phyloP scores from a whole-genome alignment of 2,329 filamentous ascomycete genomes.

The Hortaea werneckii region DNA sequence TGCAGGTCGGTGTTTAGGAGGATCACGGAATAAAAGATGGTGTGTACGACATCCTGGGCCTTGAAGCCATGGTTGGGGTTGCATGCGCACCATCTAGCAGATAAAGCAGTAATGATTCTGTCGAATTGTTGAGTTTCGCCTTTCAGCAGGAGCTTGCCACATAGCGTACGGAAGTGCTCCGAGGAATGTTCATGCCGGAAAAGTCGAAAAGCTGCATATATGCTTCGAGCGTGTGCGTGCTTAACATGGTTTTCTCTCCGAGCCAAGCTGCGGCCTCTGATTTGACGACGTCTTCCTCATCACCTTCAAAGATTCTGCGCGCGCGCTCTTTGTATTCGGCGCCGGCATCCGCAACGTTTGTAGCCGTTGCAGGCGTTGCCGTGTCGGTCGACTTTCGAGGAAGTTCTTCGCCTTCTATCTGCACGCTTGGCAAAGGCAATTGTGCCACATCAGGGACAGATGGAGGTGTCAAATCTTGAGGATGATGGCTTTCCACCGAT shows the following conservation, averaged over 20 bases:
- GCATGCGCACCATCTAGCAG: constrained; percentile 83
- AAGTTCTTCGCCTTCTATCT: constrained; percentile 38
- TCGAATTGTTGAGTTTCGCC: constrained; percentile 97
- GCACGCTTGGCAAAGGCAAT: constrained; percentile 27
- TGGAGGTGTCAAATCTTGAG: constrained; percentile 2
- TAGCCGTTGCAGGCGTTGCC: neutral
- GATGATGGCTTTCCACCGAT: neutral
- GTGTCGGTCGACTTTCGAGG: constrained; percentile 22
- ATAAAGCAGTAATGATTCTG: constrained; percentile 81
- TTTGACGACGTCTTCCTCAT: constrained; percentile 70
- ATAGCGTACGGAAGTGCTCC: constrained; percentile 69
- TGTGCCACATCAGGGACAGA: constrained; percentile 1
- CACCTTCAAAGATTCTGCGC: constrained; percentile 71
- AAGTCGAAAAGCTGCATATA: constrained; percentile 95
- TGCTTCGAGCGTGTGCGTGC: constrained; percentile 51
- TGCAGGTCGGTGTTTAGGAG: constrained; percentile 94
- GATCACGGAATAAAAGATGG: constrained; percentile 91
- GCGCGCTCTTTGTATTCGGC: constrained; percentile 69
- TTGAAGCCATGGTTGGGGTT: constrained; percentile 93
- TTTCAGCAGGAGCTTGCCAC: constrained; percentile 68
- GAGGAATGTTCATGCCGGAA: constrained; percentile 70
- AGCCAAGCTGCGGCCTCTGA: constrained; percentile 79
- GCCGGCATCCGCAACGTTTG: constrained; percentile 8
- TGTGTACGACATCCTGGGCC: constrained; percentile 85
- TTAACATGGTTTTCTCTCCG: constrained; percentile 55